Conservation (phyloP, 306 rosid genomes). For the Gastrolobium villosum region DNA sequence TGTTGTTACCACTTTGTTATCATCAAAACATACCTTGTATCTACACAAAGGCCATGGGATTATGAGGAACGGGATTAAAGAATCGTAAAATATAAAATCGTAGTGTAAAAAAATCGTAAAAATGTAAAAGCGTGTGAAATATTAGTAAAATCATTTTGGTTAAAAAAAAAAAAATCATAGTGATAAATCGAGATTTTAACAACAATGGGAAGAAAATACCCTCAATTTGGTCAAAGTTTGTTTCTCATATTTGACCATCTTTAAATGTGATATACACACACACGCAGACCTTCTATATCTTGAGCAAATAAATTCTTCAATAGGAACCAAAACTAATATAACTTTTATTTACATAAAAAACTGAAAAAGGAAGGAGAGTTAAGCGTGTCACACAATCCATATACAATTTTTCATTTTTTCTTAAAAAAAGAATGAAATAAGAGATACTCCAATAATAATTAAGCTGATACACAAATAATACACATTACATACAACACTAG, state of each 20-base stretch:
- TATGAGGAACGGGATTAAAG: too few species aligned
- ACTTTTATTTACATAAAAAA: not conserved
- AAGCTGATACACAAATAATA: not conserved
- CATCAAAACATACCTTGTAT: too few species aligned
- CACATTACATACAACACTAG: not conserved
- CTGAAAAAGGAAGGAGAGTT: not conserved
- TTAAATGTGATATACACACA: too few species aligned
- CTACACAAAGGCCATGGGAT: too few species aligned
- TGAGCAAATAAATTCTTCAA: not conserved
- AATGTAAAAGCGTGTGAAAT: too few species aligned
- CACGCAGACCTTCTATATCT: not conserved
- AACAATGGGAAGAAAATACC: too few species aligned
- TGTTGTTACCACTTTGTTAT: too few species aligned
- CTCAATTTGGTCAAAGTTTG: not conserved
- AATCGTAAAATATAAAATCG: too few species aligned
- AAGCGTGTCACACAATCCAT: not conserved
- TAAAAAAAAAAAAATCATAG: too few species aligned
- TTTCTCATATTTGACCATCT: not conserved
- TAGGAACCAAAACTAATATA: not conserved
- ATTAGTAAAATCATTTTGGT: too few species aligned
- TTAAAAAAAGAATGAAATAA: conserved; percentile 9
- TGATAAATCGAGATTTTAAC: too few species aligned
- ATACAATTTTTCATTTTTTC: not conserved
- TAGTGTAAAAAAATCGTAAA: too few species aligned
- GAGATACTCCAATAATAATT: not conserved